Evolutionary conservation across 1,284 basidiomycete species (phyloP).

Genomic region (Austroboletus olivaceoglutinosus): DNA sequence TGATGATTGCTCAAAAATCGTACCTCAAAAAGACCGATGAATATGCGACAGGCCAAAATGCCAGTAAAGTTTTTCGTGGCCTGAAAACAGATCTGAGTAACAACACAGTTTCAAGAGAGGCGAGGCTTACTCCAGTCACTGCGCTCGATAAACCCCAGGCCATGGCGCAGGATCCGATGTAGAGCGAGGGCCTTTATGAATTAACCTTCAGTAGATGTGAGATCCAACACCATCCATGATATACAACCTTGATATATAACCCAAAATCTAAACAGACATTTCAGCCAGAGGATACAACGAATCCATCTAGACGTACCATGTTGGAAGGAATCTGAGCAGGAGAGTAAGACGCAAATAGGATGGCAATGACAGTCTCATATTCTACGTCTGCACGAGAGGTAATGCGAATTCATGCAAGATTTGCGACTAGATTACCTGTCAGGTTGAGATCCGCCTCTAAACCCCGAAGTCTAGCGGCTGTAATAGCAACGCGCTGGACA

Average conservation of each 20-base stretch:
- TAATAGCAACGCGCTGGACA: conserved; percentile 50
- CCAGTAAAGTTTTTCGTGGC: conserved; percentile 54
- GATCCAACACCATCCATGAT: background rate
- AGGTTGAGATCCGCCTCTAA: conserved; percentile 56
- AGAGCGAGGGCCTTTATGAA: conserved; percentile 53
- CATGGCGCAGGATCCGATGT: conserved; percentile 60
- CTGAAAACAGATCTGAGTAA: conserved; percentile 31
- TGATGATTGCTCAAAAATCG: no score
- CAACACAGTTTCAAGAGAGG: background rate
- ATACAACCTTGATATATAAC: conserved; percentile 47
- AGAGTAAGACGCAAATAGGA: conserved; percentile 59
- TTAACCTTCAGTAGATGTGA: background rate
- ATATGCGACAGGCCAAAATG: conserved; percentile 57
- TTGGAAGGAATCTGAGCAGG: conserved; percentile 66
- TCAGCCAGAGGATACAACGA: background rate
- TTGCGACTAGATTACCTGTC: conserved; percentile 35
- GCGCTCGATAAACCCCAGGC: conserved; percentile 62
- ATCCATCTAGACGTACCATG: conserved; percentile 42
- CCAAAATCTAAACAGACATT: conserved; percentile 43
- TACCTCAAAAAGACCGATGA: conserved; percentile 63
- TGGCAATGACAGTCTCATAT: conserved; percentile 56
- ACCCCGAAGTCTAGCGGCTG: conserved; percentile 33
- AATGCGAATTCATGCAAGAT: background rate
- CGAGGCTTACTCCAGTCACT: conserved; percentile 52
- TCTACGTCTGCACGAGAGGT: conserved; percentile 47